These are phyloP conservation scores for Tolypocladium amazonense DNA, from an alignment of 2,329 filamentous ascomycete genomes.

Conservation along the genomic window DNA sequence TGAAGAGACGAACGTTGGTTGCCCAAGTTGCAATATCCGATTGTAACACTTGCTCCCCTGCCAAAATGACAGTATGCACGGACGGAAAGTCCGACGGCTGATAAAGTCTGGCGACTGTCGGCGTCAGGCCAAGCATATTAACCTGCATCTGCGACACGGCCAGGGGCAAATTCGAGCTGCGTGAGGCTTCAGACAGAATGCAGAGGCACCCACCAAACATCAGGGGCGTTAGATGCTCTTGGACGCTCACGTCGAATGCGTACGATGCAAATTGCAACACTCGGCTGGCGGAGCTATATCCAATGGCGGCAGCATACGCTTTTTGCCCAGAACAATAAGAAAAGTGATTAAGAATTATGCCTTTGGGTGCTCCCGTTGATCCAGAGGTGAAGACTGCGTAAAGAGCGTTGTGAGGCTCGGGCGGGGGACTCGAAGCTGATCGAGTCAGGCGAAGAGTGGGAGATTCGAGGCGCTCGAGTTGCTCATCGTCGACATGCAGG, in stretches of 20 bases:
- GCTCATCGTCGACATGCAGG: neutral
- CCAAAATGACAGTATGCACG: conserved; percentile 30
- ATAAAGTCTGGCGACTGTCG: conserved; percentile 36
- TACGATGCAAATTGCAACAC: conserved; percentile 39
- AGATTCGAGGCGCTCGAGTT: neutral
- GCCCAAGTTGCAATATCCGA: neutral
- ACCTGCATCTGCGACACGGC: conserved; percentile 31
- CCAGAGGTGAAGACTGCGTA: neutral
- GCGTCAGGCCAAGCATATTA: conserved; percentile 40
- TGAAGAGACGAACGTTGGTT: conserved; percentile 12
- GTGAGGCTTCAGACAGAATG: conserved; percentile 42
- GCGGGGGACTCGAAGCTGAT: neutral
- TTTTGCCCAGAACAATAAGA: conserved; percentile 9
- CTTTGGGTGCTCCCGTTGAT: neutral
- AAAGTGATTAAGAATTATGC: conserved; percentile 3
- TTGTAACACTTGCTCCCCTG: neutral
- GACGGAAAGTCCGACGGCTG: conserved; percentile 32
- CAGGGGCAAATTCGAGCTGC: conserved; percentile 37
- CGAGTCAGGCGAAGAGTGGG: neutral
- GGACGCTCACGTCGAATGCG: conserved; percentile 43
- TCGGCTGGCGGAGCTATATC: conserved; percentile 27
- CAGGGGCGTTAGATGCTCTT: conserved; percentile 41
- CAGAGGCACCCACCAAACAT: conserved; percentile 39
- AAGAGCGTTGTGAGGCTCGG: neutral
- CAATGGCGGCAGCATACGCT: conserved; percentile 15